Evolutionary conservation across 495 filamentous ascomycete genomes (phyloP), one percentile per base, ranked within the genome.

Genomic region (Aspergillus sclerotioniger): DNA sequence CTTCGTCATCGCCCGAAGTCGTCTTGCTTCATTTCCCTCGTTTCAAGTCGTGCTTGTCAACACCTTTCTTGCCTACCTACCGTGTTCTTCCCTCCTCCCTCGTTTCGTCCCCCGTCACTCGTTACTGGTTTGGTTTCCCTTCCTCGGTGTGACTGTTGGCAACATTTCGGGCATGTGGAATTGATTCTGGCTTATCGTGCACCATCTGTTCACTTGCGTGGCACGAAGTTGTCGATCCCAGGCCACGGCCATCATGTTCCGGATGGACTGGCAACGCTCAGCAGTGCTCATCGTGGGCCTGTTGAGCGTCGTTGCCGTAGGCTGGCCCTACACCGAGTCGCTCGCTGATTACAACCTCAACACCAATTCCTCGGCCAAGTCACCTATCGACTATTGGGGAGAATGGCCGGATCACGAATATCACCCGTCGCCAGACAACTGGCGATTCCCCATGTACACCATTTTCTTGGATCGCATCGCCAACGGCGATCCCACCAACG

Each of bases 391-490:
- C 45, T 77, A 75, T 57, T 76, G 67, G 72, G 74, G 74, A 53
- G 44, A 58, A 54, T 76, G 74, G 74, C 60, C 68, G 3, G 64
- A 71, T 52, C 74, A 77, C 56, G 63, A 61, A 31, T 72, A 69
- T 53, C 62, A 72, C 37, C 74, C 74, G 10, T 77, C 73, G 16
- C 74, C 74, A 33, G 62, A 69, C 12, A 76, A 75, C 56, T 77
- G 74, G 74, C 70, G 74, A 17, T 71, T 77, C 32, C 74, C 74
- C 28, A 62, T 75, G 53, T 77, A 77, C 54, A 73, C 74, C 2
- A 54, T 76, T 15, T 75, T 71, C 45, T 53, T 75, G 35, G 74
- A 77, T 48, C 66, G 73, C 6, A 74, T 75, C 51, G 67, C 74
- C 8, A 72, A 77, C 57, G 74, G 74, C 10, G 74, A 77, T 62